Evolutionary conservation across 208 protist genomes (phyloP).

Genomic region (Trypanosoma avium): DNA sequence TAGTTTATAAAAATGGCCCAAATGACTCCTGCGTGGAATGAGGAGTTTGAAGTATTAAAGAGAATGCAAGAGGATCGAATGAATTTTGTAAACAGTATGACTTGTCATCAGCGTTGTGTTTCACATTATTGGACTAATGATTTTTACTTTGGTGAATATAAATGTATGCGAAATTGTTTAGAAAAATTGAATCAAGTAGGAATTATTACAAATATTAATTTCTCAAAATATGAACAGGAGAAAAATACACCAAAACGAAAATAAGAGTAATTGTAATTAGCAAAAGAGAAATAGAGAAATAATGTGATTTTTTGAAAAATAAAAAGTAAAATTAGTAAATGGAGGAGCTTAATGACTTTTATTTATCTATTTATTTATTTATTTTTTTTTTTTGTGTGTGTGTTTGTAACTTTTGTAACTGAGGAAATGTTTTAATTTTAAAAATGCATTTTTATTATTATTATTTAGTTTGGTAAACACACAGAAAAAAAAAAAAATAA

Average conservation of each 20-base stretch:
- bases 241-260: conserved; percentile 13
- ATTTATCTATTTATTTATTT: neutral
- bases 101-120: conserved; percentile 84
- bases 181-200: conserved; percentile 83
- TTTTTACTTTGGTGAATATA: conserved; percentile 71
- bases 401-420: neutral
- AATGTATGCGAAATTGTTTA: conserved; percentile 89
- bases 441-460: conserved; percentile 15
- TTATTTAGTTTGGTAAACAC: neutral
- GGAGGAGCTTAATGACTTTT: neutral
- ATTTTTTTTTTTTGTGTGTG: conserved; percentile 11
- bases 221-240: conserved; percentile 74
- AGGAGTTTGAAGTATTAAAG: conserved; percentile 84
- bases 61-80: conserved; percentile 89
- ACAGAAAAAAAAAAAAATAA: too few species aligned
- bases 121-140: conserved; percentile 78
- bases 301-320: neutral
- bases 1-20: conserved; percentile 19
- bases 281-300: neutral
- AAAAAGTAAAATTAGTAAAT: too few species aligned
- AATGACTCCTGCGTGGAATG: conserved; percentile 49
- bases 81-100: conserved; percentile 61
- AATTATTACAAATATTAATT: conserved; percentile 86
- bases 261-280: neutral
- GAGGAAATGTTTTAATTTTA: neutral